Conservation (phyloP, 1,284 basidiomycete species). For the Cystobasidium pallidum region DNA sequence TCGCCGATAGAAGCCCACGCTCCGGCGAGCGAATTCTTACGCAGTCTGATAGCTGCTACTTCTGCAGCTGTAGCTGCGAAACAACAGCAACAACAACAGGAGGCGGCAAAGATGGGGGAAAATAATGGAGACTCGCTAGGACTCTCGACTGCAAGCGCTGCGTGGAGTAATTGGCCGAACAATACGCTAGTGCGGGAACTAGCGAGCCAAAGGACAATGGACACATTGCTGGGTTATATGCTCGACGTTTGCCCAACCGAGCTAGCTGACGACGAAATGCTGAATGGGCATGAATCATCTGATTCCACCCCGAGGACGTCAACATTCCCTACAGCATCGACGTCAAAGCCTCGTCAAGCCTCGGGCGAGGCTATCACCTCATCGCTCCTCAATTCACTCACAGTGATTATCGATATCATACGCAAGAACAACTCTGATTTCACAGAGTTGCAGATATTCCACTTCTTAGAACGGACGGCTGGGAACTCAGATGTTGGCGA, state of each 20-base stretch:
- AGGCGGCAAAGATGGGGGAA: constrained; percentile 31
- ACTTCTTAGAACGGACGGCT: constrained; percentile 37
- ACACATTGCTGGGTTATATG: constrained; percentile 77
- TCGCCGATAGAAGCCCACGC: constrained; percentile 79
- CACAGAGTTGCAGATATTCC: constrained; percentile 76
- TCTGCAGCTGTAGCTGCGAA: constrained; percentile 75
- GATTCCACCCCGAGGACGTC: neutral
- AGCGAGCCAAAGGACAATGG: constrained; percentile 74
- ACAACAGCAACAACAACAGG: constrained; percentile 50
- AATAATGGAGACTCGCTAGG: constrained; percentile 56
- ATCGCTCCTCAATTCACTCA: constrained; percentile 83
- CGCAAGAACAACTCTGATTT: constrained; percentile 99
- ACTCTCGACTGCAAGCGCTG: constrained; percentile 47
- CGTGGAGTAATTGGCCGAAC: constrained; percentile 50
- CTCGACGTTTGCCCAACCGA: constrained; percentile 59
- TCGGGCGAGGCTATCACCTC: constrained; percentile 76
- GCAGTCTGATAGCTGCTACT: constrained; percentile 91
- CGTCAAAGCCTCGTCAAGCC: constrained; percentile 51
- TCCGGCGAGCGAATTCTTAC: constrained; percentile 88
- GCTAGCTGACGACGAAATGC: neutral
- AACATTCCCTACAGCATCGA: neutral
- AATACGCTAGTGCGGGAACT: constrained; percentile 89
- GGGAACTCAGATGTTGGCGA: constrained; percentile 50
- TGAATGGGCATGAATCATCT: constrained; percentile 6
- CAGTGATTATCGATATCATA: constrained; percentile 92